Percentiles rank a stretch among this genome's conserved stretches.
Conservation (phyloP, 257 asterid species). For the Leptodermis oblonga region DNA sequence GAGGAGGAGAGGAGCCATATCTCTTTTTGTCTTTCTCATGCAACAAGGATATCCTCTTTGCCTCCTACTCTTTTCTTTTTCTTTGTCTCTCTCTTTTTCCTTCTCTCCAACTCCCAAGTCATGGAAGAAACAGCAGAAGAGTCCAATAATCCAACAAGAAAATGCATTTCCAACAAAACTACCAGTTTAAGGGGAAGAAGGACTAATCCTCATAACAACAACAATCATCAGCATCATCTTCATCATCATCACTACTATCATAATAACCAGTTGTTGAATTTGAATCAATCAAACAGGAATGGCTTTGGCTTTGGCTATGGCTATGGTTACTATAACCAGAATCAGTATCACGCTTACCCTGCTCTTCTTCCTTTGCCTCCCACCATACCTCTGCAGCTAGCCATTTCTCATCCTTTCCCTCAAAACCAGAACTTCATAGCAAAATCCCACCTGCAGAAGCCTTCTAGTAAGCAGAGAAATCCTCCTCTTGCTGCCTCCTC, state of each 20-base stretch:
- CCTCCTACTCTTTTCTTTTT: conserved; percentile 35
- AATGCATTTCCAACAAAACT: conserved; percentile 41
- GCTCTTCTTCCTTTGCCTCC: conserved; percentile 83
- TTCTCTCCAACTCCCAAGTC: no score
- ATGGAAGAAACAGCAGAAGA: conserved; percentile 62
- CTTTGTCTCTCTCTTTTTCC: conserved; percentile 32
- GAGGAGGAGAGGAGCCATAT: conserved; percentile 11
- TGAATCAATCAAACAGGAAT: conserved; percentile 44
- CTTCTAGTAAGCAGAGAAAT: conserved; percentile 29
- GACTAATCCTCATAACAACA: conserved; percentile 23
- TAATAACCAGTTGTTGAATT: conserved; percentile 42
- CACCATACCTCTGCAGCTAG: conserved; percentile 46
- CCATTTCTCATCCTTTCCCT: conserved; percentile 38
- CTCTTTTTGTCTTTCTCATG: conserved; percentile 49
- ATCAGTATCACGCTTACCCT: conserved; percentile 53
- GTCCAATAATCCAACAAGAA: conserved; percentile 34
- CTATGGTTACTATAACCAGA: conserved; percentile 44
- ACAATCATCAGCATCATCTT: conserved; percentile 29
- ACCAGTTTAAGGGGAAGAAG: conserved; percentile 29
- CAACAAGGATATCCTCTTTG: conserved; percentile 44
- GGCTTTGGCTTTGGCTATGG: conserved; percentile 58
- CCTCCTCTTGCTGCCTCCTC: conserved; percentile 53
- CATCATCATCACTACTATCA: conserved; percentile 42
- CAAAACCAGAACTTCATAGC: conserved; percentile 48
- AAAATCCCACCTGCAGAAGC: conserved; percentile 50